Conservation (phyloP, 2,329 filamentous ascomycete species). For the Teratosphaeriaceae sp. region DNA sequence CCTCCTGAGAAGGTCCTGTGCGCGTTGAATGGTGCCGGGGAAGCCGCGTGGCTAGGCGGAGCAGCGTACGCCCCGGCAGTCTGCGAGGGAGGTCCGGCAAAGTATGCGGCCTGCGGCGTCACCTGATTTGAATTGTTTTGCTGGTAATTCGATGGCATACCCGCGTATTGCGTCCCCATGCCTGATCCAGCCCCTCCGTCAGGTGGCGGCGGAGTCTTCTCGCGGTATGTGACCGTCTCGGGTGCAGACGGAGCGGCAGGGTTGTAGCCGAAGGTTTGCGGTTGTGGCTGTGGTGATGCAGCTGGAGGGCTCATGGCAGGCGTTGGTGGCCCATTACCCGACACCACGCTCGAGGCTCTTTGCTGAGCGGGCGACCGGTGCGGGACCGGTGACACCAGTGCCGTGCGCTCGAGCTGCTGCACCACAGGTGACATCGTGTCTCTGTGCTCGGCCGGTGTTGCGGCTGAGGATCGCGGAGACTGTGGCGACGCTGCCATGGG, state of each 20-base stretch:
- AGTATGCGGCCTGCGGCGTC: constrained; percentile 30
- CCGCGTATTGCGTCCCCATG: constrained; percentile 23
- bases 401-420: constrained; percentile 65
- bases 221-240: constrained; percentile 63
- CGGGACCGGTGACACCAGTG: constrained; percentile 55
- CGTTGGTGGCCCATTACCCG: constrained; percentile 25
- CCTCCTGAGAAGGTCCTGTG: constrained; percentile 14
- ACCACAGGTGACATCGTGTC: constrained; percentile 61
- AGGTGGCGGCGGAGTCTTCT: constrained; percentile 71
- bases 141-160: constrained; percentile 16
- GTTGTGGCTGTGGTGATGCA: constrained; percentile 35
- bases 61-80: constrained; percentile 14
- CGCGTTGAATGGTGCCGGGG: constrained; percentile 7
- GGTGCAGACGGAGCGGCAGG: constrained; percentile 70
- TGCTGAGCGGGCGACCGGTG: constrained; percentile 44
- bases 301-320: constrained; percentile 17
- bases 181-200: constrained; percentile 52
- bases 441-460: constrained; percentile 37
- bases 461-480: constrained; percentile 35
- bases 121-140: constrained; percentile 21
- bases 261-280: constrained; percentile 61
- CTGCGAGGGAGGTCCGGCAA: constrained; percentile 32
- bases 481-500: no score
- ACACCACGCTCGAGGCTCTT: constrained; percentile 31
- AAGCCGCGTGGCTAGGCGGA: constrained; percentile 13